Evolutionary conservation across 768 basidiomycete species (phyloP).

Genomic region (Agrocybe praecox): DNA sequence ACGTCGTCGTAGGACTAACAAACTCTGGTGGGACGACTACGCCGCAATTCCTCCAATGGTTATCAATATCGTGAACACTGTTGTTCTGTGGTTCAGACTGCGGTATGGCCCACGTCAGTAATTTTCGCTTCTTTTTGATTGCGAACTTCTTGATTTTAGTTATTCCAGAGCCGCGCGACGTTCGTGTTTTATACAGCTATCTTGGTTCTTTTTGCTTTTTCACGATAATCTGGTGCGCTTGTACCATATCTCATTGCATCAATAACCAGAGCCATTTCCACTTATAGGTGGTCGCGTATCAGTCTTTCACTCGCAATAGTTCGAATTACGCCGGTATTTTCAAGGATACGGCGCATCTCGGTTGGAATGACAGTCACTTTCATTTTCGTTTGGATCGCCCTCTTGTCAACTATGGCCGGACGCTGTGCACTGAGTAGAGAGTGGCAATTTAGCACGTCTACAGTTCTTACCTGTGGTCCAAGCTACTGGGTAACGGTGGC

Average conservation of each 20-base stretch:
- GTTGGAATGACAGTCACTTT: not conserved
- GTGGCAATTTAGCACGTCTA: not conserved
- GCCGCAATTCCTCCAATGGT: slow-evolving; percentile 9
- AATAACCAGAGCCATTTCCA: not conserved
- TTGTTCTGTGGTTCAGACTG: slow-evolving; percentile 6
- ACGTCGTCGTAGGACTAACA: slow-evolving; percentile 8
- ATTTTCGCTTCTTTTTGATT: not conserved
- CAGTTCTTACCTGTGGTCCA: slow-evolving; percentile 3
- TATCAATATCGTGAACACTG: slow-evolving; percentile 5
- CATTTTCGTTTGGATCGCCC: not conserved
- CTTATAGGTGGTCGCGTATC: slow-evolving; percentile 11
- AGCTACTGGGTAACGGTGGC: not conserved
- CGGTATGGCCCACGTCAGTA: not conserved
- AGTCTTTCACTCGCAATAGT: slow-evolving; percentile 4
- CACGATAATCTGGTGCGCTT: slow-evolving; percentile 4
- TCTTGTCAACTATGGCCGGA: not conserved
- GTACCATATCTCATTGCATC: not conserved
- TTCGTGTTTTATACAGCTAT: slow-evolving; percentile 2
- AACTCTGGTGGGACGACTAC: slow-evolving; percentile 20
- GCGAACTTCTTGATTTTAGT: not conserved
- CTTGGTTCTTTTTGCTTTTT: not conserved
- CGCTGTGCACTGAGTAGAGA: not conserved
- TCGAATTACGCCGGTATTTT: slow-evolving; percentile 3
- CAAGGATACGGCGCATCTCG: not conserved
- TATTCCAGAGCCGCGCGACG: not conserved